phyloP scores from a whole-genome alignment of 441 rosid genomes.

The Viola pubescens region DNA sequence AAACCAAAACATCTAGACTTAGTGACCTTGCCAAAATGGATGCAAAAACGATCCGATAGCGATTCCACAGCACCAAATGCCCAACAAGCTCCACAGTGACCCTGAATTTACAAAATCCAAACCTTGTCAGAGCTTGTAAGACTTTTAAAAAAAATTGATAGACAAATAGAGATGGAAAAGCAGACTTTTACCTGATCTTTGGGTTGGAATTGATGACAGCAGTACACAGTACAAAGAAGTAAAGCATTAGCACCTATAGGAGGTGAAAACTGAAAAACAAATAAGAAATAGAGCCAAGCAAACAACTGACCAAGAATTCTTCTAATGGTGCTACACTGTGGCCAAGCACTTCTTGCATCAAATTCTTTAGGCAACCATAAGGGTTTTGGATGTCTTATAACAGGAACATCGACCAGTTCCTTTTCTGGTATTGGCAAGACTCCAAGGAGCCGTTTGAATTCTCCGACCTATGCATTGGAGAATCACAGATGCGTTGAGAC shows the following conservation, averaged over 20 bases:
- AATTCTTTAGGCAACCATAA: constrained; percentile 57
- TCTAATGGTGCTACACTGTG: constrained; percentile 63
- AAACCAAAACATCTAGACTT: background rate
- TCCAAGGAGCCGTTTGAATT: constrained; percentile 77
- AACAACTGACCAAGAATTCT: constrained; percentile 67
- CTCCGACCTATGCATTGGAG: constrained; percentile 50
- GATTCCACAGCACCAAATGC: constrained; percentile 96
- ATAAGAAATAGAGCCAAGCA: background rate
- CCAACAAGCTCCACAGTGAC: constrained; percentile 98
- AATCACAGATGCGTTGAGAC: background rate
- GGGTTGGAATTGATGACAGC: constrained; percentile 19
- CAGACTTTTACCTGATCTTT: constrained; percentile 53
- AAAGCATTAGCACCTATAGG: constrained; percentile 25
- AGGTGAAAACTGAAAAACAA: background rate
- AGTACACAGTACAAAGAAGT: constrained; percentile 19
- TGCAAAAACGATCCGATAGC: constrained; percentile 85
- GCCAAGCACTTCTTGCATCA: constrained; percentile 82
- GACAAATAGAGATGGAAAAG: too few relatives aligned
- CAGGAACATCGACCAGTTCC: constrained; percentile 45
- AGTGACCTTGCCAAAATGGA: constrained; percentile 68
- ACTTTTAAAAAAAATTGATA: background rate
- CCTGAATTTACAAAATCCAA: constrained; percentile 39
- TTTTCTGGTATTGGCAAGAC: constrained; percentile 55
- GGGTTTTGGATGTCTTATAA: constrained; percentile 51
- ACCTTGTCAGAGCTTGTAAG: background rate